Evolutionary conservation across 2,329 filamentous ascomycete species (phyloP).

Genomic region (Penicillium decumbens): DNA sequence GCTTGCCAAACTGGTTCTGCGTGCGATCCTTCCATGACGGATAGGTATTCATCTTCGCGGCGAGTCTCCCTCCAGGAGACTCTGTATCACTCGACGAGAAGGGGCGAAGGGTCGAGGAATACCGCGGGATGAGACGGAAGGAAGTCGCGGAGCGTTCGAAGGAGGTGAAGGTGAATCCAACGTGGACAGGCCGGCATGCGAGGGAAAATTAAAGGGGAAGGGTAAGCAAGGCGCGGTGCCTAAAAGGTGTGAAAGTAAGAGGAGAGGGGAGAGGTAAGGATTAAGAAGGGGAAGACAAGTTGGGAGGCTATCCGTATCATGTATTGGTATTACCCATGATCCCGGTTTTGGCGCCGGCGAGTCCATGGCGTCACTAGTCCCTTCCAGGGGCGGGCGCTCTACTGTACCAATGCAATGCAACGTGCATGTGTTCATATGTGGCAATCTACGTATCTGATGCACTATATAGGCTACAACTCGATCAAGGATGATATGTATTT

Average conservation of each 20-base stretch:
- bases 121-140: conserved; percentile 19
- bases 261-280: conserved; percentile 10
- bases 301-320: conserved; percentile 7
- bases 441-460: neutral
- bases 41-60: conserved; percentile 35
- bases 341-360: conserved; percentile 6
- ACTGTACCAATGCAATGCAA: neutral
- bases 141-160: conserved; percentile 13
- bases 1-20: conserved; percentile 43
- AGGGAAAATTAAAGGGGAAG: conserved; percentile 1
- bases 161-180: conserved; percentile 1
- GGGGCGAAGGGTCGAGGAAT: conserved; percentile 14
- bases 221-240: conserved; percentile 11
- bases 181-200: conserved; percentile 13
- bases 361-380: conserved; percentile 29
- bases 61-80: conserved; percentile 21
- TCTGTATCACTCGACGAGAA: conserved; percentile 14
- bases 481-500: neutral
- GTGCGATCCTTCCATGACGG: conserved; percentile 47
- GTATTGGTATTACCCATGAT: conserved; percentile 29
- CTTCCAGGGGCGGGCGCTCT: neutral
- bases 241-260: conserved; percentile 5
- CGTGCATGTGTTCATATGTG: neutral
- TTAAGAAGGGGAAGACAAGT: conserved; percentile 10
- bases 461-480: neutral